Evolutionary conservation across 768 basidiomycete genomes (phyloP).

Genomic region (Podaxis sp.): DNA sequence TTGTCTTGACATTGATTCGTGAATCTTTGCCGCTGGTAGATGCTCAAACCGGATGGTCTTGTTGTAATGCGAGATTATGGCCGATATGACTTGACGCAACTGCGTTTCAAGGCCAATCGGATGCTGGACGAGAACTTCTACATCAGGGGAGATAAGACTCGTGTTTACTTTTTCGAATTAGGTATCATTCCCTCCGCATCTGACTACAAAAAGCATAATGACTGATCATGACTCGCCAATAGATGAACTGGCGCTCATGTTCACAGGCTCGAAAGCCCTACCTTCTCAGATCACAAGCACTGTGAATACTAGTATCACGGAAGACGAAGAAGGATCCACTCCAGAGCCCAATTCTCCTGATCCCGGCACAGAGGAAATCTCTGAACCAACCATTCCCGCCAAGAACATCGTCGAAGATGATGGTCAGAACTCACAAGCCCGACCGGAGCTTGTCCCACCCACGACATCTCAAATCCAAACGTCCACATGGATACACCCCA

Average conservation of each 20-base stretch:
- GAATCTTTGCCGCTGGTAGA: slow-evolving; percentile 38
- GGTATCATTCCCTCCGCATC: slow-evolving; percentile 41
- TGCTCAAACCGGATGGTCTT: slow-evolving; percentile 86
- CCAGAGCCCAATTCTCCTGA: not conserved
- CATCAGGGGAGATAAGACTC: slow-evolving; percentile 93
- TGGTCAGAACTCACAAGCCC: slow-evolving; percentile 2
- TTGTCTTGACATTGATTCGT: not conserved
- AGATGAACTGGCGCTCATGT: slow-evolving; percentile 81
- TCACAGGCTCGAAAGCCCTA: slow-evolving; percentile 58
- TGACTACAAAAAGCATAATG: not conserved
- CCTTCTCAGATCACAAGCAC: slow-evolving; percentile 29
- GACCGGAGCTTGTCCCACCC: not conserved
- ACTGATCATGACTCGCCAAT: slow-evolving; percentile 9
- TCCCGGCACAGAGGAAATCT: not conserved
- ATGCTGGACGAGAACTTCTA: slow-evolving; percentile 95
- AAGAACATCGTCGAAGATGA: not conserved
- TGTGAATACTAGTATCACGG: slow-evolving; percentile 29
- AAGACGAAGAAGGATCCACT: slow-evolving; percentile 29
- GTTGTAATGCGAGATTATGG: slow-evolving; percentile 93
- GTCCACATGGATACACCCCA: slow-evolving; percentile 31
- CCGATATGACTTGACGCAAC: slow-evolving; percentile 89
- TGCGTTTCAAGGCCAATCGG: slow-evolving; percentile 86
- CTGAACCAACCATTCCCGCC: not conserved
- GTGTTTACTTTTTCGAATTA: slow-evolving; percentile 95
- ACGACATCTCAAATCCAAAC: slow-evolving; percentile 6